A percentile compares a stretch with the other conserved stretches of the same genome.
Conservation (phyloP, 1,139 yeast species). For the Pichia norvegensis region DNA sequence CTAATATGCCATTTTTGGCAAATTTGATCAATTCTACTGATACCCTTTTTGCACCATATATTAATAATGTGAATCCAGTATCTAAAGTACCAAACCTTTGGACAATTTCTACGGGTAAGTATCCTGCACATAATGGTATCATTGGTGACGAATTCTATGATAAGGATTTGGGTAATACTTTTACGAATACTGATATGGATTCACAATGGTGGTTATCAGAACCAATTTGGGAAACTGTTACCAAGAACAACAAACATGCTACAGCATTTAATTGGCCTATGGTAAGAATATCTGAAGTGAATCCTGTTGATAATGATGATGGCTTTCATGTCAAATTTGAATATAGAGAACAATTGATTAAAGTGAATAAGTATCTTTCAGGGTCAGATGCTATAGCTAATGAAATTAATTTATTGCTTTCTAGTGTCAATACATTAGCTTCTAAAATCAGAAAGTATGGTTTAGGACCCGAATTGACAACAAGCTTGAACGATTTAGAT, state of each 20-base stretch:
- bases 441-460: slow-evolving; percentile 69
- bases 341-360: slow-evolving; percentile 46
- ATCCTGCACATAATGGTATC: slow-evolving; percentile 81
- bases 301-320: slow-evolving; percentile 45
- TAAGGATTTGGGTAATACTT: slow-evolving; percentile 45
- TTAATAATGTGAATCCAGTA: slow-evolving; percentile 83
- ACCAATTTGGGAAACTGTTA: slow-evolving; percentile 79
- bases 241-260: slow-evolving; percentile 50
- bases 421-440: slow-evolving; percentile 78
- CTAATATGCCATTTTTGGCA: slow-evolving; percentile 65
- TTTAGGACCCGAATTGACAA: slow-evolving; percentile 50
- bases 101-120: slow-evolving; percentile 79
- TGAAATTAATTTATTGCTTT: slow-evolving; percentile 59
- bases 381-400: slow-evolving; percentile 26
- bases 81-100: slow-evolving; percentile 91
- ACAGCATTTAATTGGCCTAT: slow-evolving; percentile 99
- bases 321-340: slow-evolving; percentile 57
- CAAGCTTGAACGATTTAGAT: slow-evolving; percentile 60
- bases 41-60: slow-evolving; percentile 64
- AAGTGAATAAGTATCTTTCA: slow-evolving; percentile 65
- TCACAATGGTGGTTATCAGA: slow-evolving; percentile 86
- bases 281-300: slow-evolving; percentile 51
- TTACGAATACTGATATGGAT: slow-evolving; percentile 50
- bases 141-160: slow-evolving; percentile 81
- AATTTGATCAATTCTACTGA: slow-evolving; percentile 40